Conservation (phyloP, 768 basidiomycete species). For the Hygrophorus pudorinus region DNA sequence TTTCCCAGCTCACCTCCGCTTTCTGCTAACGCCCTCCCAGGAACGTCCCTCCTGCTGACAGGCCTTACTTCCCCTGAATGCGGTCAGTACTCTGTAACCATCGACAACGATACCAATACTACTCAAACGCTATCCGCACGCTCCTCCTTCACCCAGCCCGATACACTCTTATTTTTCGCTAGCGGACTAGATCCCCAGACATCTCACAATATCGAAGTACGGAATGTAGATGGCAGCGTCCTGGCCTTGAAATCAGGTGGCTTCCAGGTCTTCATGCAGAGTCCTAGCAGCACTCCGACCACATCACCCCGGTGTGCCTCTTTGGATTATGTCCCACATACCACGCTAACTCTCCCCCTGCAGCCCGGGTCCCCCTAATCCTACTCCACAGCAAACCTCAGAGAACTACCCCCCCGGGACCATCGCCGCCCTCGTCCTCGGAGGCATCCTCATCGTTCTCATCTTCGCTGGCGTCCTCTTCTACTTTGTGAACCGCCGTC, state of each 20-base stretch:
- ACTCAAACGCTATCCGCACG: conserved; percentile 37
- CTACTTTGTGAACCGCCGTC: conserved; percentile 37
- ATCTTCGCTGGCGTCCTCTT: conserved; percentile 30
- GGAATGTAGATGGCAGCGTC: conserved; percentile 44
- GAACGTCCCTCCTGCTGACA: conserved; percentile 48
- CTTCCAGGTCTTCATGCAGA: conserved; percentile 19
- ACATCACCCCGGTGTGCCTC: no score
- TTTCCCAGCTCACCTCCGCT: background rate
- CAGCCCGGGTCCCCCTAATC: no score
- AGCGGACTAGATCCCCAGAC: conserved; percentile 44
- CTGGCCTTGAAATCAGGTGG: conserved; percentile 41
- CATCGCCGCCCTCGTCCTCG: conserved; percentile 57
- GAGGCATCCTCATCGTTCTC: conserved; percentile 41
- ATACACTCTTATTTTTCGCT: conserved; percentile 53
- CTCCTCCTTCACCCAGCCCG: conserved; percentile 41
- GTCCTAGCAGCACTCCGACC: no score
- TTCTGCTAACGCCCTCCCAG: conserved; percentile 22
- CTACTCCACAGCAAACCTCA: conserved; percentile 3
- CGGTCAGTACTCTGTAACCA: conserved; percentile 47
- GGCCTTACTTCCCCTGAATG: conserved; percentile 50
- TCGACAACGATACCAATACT: conserved; percentile 22
- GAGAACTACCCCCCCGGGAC: conserved; percentile 32
- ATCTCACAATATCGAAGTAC: conserved; percentile 41
- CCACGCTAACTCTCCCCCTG: no score
- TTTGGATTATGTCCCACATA: no score